phyloP scores from a whole-genome alignment of 2,329 filamentous ascomycete genomes.

The Diaporthe citriasiana region DNA sequence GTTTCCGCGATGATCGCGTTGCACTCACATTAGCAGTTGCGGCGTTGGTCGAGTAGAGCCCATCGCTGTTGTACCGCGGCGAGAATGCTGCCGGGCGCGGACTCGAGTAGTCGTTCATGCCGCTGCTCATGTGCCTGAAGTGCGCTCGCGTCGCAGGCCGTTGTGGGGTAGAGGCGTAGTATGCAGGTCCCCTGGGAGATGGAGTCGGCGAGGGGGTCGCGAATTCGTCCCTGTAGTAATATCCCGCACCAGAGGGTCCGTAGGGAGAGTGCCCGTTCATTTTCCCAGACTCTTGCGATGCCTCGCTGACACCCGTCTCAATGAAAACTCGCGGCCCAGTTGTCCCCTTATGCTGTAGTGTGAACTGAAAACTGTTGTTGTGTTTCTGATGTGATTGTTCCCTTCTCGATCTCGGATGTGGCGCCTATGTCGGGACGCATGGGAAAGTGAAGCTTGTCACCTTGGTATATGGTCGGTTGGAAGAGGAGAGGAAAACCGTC shows the following conservation, averaged over 20 bases:
- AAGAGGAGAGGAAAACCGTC: constrained; percentile 67
- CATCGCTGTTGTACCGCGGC: constrained; percentile 73
- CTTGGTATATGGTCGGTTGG: constrained; percentile 73
- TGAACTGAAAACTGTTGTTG: constrained; percentile 37
- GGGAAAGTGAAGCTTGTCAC: constrained; percentile 67
- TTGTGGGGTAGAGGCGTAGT: constrained; percentile 63
- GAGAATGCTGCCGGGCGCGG: constrained; percentile 67
- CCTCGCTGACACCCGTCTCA: constrained; percentile 49
- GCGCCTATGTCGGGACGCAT: constrained; percentile 64
- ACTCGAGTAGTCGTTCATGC: constrained; percentile 56
- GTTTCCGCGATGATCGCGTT: constrained; percentile 62
- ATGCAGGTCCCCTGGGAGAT: constrained; percentile 63
- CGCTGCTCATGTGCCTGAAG: constrained; percentile 60
- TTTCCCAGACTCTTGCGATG: constrained; percentile 53
- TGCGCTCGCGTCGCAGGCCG: constrained; percentile 69
- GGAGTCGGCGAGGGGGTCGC: constrained; percentile 70
- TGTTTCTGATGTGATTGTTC: constrained; percentile 41
- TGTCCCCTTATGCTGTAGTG: constrained; percentile 14
- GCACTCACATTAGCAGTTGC: constrained; percentile 77
- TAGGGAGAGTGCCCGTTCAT: constrained; percentile 61
- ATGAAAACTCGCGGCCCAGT: constrained; percentile 43
- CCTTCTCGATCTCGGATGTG: constrained; percentile 47
- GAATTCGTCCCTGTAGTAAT: constrained; percentile 64
- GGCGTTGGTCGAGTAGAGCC: constrained; percentile 61
- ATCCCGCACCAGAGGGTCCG: constrained; percentile 64